Evolutionary conservation across 2,329 filamentous ascomycete genomes (phyloP).

Genomic region (Cordyceps farinosa): DNA sequence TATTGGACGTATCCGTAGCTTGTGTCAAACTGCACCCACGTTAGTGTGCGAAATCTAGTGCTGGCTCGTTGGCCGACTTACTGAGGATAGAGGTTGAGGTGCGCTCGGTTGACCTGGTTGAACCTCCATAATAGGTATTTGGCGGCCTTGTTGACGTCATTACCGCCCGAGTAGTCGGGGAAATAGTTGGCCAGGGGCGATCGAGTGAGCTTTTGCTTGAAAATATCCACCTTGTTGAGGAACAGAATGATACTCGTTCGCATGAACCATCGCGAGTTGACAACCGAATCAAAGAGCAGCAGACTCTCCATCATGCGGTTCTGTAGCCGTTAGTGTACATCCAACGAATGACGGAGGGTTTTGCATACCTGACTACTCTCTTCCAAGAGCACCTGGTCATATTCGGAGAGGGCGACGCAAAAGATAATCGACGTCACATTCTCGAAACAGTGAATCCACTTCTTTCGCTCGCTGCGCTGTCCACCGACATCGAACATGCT

Average conservation of each 20-base stretch:
- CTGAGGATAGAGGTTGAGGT: constrained; percentile 97
- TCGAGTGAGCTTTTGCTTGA: constrained; percentile 87
- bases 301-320: constrained; percentile 99
- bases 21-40: constrained; percentile 72
- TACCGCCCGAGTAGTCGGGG: constrained; percentile 94
- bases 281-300: constrained; percentile 93
- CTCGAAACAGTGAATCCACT: constrained; percentile 99
- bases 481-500: constrained; percentile 99
- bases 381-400: constrained; percentile 94
- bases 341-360: neutral
- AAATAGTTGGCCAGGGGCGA: constrained; percentile 95
- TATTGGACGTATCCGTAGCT: constrained; percentile 98
- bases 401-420: constrained; percentile 95
- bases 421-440: constrained; percentile 99
- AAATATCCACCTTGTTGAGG: constrained; percentile 97
- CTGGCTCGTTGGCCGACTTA: constrained; percentile 45
- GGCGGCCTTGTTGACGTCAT: constrained; percentile 95
- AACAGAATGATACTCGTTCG: constrained; percentile 97
- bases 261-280: constrained; percentile 99
- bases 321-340: constrained; percentile 40
- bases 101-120: constrained; percentile 95
- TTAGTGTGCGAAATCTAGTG: constrained; percentile 19
- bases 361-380: constrained; percentile 86
- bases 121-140: constrained; percentile 98
- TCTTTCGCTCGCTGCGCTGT: constrained; percentile 95